Base-by-base conservation (phyloP, 176 grass and related monocot species). In the Saccharum officinarum region DNA sequence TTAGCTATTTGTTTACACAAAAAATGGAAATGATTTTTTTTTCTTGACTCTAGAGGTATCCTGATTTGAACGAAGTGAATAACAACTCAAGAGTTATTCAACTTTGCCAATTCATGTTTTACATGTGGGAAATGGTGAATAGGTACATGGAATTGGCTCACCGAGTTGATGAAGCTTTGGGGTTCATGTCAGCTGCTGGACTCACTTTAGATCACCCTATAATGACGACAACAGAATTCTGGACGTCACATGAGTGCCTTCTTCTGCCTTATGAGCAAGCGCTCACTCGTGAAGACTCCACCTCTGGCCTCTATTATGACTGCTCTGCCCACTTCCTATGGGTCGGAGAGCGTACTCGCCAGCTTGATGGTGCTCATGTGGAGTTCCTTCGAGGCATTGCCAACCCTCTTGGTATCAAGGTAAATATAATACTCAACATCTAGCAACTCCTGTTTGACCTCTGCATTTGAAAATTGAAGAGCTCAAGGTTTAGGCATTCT, bases 291-390 rank as follows among this genome's bases (percentile, higher is more conserved):
- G 91, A 98, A 76, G 95, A 98, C 77, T 98, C 95, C 22, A 98
- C 95, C 23, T 92, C 75, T 42, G 95, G 91, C 23, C 82, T 92
- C 60, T 92, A 82, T 61, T 95, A 95, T 65, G 95, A 98, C 33
- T 98, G 95, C 73, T 98, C 95, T 79, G 92, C 95, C 8, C 95
- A 98, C 52, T 98, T 98, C 73, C 75, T 98, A 22, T 98, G 95
- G 95, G 92, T 90, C 9, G 95, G 92, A 6, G 95, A 98, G 87
- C 88, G 95, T 34, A 98, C 95, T 70, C 90, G 92, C 59, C 95
- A 95, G 83, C 95, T 98, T 84, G 95, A 98, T 82, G 91, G 92
- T 38, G 92, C 95, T 31, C 95, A 98, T 64, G 86, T 98, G 8
- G 95, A 98, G 82, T 98, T 93, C 47, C 90, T 95, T 65, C 75